These are phyloP conservation scores for Escovopsis sp. DNA, from an alignment of 2,329 filamentous ascomycete species.

Conservation along the genomic window DNA sequence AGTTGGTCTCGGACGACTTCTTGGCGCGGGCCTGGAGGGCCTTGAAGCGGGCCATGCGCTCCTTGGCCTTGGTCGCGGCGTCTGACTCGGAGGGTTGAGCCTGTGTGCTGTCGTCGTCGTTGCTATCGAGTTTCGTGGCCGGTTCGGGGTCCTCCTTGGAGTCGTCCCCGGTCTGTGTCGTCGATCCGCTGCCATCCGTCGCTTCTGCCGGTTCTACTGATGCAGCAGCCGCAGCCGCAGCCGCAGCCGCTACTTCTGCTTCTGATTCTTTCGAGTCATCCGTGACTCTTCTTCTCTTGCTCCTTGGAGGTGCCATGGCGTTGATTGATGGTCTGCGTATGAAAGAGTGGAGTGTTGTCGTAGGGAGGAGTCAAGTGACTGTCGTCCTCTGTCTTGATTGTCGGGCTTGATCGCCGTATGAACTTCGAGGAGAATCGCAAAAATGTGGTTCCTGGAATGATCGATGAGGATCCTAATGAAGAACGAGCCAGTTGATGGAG, in stretches of 20 bases:
- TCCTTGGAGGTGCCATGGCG: constrained; percentile 14
- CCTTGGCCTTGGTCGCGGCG: constrained; percentile 35
- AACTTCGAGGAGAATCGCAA: no score
- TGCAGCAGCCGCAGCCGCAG: constrained; percentile 2
- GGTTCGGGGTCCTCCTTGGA: background rate
- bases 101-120: constrained; percentile 3
- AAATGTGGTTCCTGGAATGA: no score
- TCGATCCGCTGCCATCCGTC: constrained; percentile 1
- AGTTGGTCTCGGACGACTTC: constrained; percentile 54
- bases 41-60: constrained; percentile 71
- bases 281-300: constrained; percentile 13
- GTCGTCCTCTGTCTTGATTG: background rate
- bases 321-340: background rate
- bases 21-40: constrained; percentile 71
- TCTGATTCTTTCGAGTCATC: constrained; percentile 1
- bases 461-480: no score
- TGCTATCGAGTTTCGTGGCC: constrained; percentile 6
- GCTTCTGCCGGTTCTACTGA: constrained; percentile 3
- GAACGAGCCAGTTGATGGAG: no score
- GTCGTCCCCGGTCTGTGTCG: background rate
- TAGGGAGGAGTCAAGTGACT: background rate
- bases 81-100: constrained; percentile 9
- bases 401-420: no score
- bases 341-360: background rate
- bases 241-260: no score